Evolutionary conservation across 192 early-diverging fungal genomes (phyloP).

Genomic region (Funneliformis geosporum): DNA sequence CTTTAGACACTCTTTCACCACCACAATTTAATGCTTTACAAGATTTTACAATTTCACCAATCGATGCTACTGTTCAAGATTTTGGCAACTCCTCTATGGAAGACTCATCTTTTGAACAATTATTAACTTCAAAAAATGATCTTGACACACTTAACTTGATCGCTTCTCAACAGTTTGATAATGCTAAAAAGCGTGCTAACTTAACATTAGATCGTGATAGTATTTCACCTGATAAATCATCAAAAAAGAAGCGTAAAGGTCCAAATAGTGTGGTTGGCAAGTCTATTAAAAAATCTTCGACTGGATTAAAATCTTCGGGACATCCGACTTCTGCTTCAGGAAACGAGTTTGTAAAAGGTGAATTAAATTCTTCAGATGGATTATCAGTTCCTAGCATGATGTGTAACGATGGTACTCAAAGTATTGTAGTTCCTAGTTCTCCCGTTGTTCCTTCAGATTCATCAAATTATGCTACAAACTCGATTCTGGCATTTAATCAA

Average conservation of each 20-base stretch:
- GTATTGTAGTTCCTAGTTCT: conserved; percentile 14
- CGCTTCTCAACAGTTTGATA: neutral
- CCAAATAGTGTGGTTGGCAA: neutral
- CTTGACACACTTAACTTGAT: neutral
- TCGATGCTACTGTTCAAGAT: neutral
- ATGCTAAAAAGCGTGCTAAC: neutral
- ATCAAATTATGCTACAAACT: neutral
- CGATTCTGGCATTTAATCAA: conserved; percentile 12
- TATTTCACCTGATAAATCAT: neutral
- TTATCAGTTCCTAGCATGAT: neutral
- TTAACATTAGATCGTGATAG: neutral
- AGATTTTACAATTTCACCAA: neutral
- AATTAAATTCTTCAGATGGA: neutral
- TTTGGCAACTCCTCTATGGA: neutral
- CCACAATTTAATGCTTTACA: neutral
- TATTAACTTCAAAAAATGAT: neutral
- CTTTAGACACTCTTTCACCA: neutral
- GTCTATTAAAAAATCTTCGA: neutral
- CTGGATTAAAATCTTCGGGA: neutral
- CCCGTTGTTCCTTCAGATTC: neutral
- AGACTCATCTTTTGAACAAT: conserved; percentile 24
- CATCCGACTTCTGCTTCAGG: neutral
- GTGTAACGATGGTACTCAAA: neutral
- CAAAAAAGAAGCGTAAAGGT: conserved; percentile 12
- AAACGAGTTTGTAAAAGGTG: neutral